Conservation (phyloP, 2,329 filamentous ascomycete species). For the Colletotrichum caudatum region DNA sequence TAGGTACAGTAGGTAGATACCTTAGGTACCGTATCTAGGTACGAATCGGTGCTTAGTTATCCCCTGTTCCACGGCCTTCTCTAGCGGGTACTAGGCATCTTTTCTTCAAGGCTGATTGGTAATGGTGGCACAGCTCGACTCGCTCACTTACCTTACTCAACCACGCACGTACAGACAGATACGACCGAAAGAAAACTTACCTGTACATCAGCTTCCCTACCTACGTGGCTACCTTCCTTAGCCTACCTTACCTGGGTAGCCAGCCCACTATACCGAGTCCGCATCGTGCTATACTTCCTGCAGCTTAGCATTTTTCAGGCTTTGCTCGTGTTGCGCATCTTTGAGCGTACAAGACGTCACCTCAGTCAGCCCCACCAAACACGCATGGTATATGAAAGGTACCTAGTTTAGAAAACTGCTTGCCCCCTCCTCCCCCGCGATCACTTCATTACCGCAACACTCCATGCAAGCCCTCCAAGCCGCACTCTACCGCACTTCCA, state of each 20-base stretch:
- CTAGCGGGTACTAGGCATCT: slow-evolving; percentile 10
- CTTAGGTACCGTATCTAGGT: background rate
- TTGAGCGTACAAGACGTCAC: slow-evolving; percentile 39
- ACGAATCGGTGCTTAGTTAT: slow-evolving; percentile 32
- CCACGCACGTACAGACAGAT: no score
- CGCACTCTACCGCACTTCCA: slow-evolving; percentile 35
- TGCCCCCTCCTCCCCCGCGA: slow-evolving; percentile 15
- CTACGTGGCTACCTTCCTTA: no score
- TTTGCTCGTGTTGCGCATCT: slow-evolving; percentile 17
- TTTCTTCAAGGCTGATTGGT: slow-evolving; percentile 18
- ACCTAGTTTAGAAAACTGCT: slow-evolving; percentile 6
- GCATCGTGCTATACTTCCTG: background rate
- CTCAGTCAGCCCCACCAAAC: slow-evolving; percentile 30
- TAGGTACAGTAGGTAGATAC: no score
- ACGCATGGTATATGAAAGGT: slow-evolving; percentile 5
- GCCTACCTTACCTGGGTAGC: background rate
- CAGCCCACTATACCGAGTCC: slow-evolving; percentile 16
- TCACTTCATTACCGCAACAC: slow-evolving; percentile 9
- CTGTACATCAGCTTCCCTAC: slow-evolving; percentile 14
- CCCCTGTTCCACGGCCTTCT: slow-evolving; percentile 31
- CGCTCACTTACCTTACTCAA: background rate
- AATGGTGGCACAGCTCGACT: slow-evolving; percentile 24
- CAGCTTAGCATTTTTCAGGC: slow-evolving; percentile 37
- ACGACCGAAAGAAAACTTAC: slow-evolving; percentile 18
- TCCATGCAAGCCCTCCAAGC: slow-evolving; percentile 42